Conservation (phyloP, 352 stramenopile species). For the Pythium angustatum region DNA sequence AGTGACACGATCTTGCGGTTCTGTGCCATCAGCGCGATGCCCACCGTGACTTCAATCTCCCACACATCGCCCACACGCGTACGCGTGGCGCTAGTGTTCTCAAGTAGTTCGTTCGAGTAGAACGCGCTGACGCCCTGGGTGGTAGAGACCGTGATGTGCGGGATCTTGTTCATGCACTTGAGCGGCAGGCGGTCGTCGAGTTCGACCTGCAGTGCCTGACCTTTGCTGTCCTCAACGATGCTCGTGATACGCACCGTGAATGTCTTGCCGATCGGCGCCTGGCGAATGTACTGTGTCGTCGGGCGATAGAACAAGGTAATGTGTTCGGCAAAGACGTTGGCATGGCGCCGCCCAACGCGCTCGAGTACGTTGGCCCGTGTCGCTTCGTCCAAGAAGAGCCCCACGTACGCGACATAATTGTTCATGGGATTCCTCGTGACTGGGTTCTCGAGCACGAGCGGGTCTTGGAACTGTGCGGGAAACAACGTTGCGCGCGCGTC, state of each 20-base stretch:
- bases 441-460: slow-evolving; percentile 48
- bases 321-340: slow-evolving; percentile 55
- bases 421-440: slow-evolving; percentile 43
- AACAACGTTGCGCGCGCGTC: slow-evolving; percentile 43
- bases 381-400: slow-evolving; percentile 49
- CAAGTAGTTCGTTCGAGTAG: slow-evolving; percentile 72
- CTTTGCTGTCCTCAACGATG: slow-evolving; percentile 44
- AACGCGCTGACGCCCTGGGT: slow-evolving; percentile 42
- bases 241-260: slow-evolving; percentile 39
- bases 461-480: slow-evolving; percentile 46
- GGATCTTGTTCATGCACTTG: slow-evolving; percentile 50
- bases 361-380: slow-evolving; percentile 38
- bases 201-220: slow-evolving; percentile 54
- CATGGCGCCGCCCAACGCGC: slow-evolving; percentile 31
- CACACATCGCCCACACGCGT: slow-evolving; percentile 1
- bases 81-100: slow-evolving; percentile 5
- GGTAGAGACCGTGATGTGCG: slow-evolving; percentile 68
- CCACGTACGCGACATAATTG: slow-evolving; percentile 46
- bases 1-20: slow-evolving; percentile 20
- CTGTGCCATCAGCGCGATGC: slow-evolving; percentile 21
- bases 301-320: slow-evolving; percentile 69
- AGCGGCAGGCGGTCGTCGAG: slow-evolving; percentile 41
- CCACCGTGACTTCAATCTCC: slow-evolving; percentile 21
- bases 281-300: slow-evolving; percentile 49
- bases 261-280: slow-evolving; percentile 42